Percentiles rank a stretch among this genome's conserved stretches.
phyloP scores from a whole-genome alignment of 139 green algal genomes.

The Chlorella sp. region DNA sequence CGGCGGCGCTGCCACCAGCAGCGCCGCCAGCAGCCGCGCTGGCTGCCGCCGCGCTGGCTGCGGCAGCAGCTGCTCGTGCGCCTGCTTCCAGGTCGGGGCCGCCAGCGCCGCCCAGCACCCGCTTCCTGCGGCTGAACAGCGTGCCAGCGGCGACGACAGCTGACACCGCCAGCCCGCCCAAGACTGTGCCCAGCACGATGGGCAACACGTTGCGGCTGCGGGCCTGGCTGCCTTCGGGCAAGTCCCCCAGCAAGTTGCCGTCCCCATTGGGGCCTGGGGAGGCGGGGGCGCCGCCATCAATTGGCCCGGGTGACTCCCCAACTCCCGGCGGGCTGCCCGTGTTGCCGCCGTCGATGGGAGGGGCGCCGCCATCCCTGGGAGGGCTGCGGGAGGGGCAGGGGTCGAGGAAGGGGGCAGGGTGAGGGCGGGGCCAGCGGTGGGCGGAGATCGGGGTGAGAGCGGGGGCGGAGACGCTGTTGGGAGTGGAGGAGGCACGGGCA shows the following conservation, averaged over 20 bases:
- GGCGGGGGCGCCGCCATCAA: not conserved
- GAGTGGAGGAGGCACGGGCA: not conserved
- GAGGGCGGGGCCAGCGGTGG: no score
- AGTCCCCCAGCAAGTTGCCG: not conserved
- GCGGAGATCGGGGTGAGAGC: no score
- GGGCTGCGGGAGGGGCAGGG: no score
- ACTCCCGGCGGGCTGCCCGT: no score
- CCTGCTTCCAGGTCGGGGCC: not conserved
- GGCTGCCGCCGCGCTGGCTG: not conserved
- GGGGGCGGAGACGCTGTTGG: no score
- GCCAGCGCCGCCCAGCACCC: not conserved
- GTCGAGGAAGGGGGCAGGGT: not conserved
- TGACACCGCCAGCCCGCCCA: not conserved
- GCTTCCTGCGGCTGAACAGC: not conserved
- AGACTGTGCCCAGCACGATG: conserved; percentile 8
- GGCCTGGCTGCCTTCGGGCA: not conserved
- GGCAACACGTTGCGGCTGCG: conserved; percentile 3
- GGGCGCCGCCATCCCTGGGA: no score
- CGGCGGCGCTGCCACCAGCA: not conserved
- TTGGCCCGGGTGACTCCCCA: no score
- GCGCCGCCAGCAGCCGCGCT: not conserved
- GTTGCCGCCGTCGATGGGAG: no score
- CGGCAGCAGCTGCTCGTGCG: not conserved
- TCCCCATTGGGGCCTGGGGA: not conserved
- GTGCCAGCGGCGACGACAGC: not conserved